Evolutionary conservation across 495 filamentous ascomycete genomes (phyloP).

Genomic region (Jackrogersella minutella): DNA sequence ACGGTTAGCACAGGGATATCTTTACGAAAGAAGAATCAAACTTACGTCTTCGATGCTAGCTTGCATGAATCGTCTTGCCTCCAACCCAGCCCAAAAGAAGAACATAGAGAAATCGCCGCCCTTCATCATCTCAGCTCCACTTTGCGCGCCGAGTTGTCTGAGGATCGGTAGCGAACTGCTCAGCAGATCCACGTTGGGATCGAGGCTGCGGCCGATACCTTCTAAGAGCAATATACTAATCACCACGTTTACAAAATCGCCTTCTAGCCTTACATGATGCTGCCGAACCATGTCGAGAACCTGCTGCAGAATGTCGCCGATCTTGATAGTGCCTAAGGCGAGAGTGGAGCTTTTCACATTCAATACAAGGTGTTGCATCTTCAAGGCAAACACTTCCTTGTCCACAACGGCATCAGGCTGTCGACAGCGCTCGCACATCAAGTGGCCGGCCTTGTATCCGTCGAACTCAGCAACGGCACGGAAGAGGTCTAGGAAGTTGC

Average conservation of each 20-base stretch:
- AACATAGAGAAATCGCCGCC: constrained; percentile 90
- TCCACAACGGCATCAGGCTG: constrained; percentile 90
- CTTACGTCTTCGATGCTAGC: constrained; percentile 87
- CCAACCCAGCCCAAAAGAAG: constrained; percentile 91
- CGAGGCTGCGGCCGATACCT: constrained; percentile 87
- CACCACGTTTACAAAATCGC: constrained; percentile 98
- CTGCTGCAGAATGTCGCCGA: constrained; percentile 91
- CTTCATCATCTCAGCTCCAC: constrained; percentile 70
- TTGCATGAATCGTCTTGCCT: constrained; percentile 86
- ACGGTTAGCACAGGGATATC: constrained; percentile 32
- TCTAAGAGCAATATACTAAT: constrained; percentile 93
- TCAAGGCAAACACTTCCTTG: constrained; percentile 86
- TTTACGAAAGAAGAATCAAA: background rate
- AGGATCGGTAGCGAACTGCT: constrained; percentile 89
- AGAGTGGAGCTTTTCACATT: constrained; percentile 89
- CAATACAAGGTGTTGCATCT: constrained; percentile 95
- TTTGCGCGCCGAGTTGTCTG: constrained; percentile 82
- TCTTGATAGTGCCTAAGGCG: constrained; percentile 92
- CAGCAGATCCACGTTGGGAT: constrained; percentile 88
- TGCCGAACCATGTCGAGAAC: constrained; percentile 90
- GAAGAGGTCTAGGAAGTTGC: constrained; percentile 96
- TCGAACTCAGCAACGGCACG: constrained; percentile 96
- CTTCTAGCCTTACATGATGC: constrained; percentile 95
- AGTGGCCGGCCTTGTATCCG: constrained; percentile 89
- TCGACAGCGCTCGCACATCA: constrained; percentile 95